Evolutionary conservation across 2,329 filamentous ascomycete genomes (phyloP).

Genomic region (Alternaria sp.): DNA sequence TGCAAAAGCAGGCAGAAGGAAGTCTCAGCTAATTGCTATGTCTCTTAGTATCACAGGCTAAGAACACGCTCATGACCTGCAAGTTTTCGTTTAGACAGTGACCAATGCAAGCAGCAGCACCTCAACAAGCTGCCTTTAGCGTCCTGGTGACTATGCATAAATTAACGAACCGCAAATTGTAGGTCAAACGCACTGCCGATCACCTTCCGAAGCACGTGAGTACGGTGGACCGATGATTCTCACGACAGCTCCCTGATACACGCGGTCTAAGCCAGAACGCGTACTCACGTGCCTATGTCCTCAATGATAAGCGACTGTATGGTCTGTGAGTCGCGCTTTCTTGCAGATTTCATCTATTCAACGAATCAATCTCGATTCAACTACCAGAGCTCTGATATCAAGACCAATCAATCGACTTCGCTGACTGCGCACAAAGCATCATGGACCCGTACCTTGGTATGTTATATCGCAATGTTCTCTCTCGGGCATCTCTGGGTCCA

Average conservation of each 20-base stretch:
- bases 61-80: background rate
- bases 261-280: background rate
- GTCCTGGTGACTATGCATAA: background rate
- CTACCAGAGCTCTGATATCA: background rate
- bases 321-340: background rate
- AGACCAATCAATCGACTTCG: background rate
- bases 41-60: background rate
- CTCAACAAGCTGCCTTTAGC: background rate
- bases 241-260: background rate
- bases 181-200: background rate
- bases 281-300: background rate
- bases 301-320: background rate
- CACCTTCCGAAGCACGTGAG: background rate
- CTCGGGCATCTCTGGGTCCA: background rate
- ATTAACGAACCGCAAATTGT: background rate
- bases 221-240: background rate
- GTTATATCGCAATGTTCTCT: background rate
- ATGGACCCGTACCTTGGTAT: background rate
- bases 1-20: background rate
- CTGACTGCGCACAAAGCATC: background rate
- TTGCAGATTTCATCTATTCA: no score
- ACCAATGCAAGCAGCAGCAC: background rate
- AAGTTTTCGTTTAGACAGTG: background rate
- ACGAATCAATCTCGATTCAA: background rate
- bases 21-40: background rate